These are phyloP conservation scores for Teratosphaeria epicoccoides DNA, from an alignment of 2,329 filamentous ascomycete genomes.

Conservation along the genomic window DNA sequence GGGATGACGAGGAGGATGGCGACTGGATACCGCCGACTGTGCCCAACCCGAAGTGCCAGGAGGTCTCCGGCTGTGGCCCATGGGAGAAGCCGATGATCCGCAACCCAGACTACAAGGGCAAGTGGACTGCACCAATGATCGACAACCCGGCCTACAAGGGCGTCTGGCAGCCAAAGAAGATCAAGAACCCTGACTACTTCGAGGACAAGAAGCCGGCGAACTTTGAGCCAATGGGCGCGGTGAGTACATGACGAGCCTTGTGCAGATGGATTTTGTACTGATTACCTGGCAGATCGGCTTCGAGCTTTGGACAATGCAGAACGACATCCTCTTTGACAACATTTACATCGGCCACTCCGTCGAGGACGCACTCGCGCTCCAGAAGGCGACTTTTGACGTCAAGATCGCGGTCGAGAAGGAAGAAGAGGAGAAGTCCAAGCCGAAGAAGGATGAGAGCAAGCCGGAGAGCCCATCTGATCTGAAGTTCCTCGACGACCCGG, in stretches of 20 bases:
- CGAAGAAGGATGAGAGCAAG: constrained; percentile 44
- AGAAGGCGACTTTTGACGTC: constrained; percentile 77
- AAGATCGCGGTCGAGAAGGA: constrained; percentile 77
- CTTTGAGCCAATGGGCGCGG: constrained; percentile 95
- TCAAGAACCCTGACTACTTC: constrained; percentile 89
- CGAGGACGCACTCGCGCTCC: constrained; percentile 81
- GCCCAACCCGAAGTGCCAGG: constrained; percentile 90
- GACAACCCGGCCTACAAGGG: constrained; percentile 99
- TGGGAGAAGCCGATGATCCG: constrained; percentile 87
- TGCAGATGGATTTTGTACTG: constrained; percentile 4
- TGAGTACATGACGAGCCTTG: constrained; percentile 44
- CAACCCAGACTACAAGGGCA: constrained; percentile 98
- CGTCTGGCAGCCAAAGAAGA: constrained; percentile 86
- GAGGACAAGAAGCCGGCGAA: constrained; percentile 96
- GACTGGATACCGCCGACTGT: constrained; percentile 89
- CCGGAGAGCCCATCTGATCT: constrained; percentile 63
- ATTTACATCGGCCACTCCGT: constrained; percentile 98
- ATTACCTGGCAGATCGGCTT: constrained; percentile 64
- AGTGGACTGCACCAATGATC: constrained; percentile 85
- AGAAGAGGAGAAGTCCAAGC: constrained; percentile 70
- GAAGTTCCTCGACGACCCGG: constrained; percentile 82
- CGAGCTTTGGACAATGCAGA: constrained; percentile 99
- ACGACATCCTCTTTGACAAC: constrained; percentile 97
- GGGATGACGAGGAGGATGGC: constrained; percentile 99
- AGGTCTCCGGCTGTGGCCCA: constrained; percentile 83